phyloP scores from a whole-genome alignment of 2,329 filamentous ascomycete genomes.

The Pseudogymnoascus verrucosus region DNA sequence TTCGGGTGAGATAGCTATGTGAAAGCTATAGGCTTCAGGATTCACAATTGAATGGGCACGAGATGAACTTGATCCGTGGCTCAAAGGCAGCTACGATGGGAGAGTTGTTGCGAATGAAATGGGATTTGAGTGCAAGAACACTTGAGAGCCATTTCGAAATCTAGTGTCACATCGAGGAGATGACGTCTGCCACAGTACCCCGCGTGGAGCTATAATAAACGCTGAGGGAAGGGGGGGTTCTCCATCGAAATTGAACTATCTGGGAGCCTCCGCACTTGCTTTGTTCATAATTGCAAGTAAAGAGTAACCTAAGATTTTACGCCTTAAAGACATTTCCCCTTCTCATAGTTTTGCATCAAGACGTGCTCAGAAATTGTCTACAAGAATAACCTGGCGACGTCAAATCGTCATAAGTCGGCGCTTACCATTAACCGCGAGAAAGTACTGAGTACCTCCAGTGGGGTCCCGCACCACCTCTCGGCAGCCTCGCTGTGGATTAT shows the following conservation, averaged over 20 bases:
- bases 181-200: background rate
- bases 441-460: slow-evolving; percentile 4
- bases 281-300: background rate
- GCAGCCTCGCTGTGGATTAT: slow-evolving; percentile 6
- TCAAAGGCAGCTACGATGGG: background rate
- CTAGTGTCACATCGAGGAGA: background rate
- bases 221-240: background rate
- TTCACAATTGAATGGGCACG: background rate
- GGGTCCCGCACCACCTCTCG: slow-evolving; percentile 6
- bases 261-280: background rate
- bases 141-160: too few relatives aligned
- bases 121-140: background rate
- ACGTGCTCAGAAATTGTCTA: background rate
- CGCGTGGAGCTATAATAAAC: background rate
- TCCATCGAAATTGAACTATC: background rate
- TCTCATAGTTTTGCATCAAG: background rate
- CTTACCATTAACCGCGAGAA: slow-evolving; percentile 1
- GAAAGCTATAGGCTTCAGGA: background rate
- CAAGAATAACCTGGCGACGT: too few relatives aligned
- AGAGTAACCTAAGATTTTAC: background rate
- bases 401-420: background rate
- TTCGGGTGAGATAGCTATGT: background rate
- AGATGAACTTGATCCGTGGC: background rate
- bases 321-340: background rate
- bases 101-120: background rate